Evolutionary conservation across 805 yeast genomes (phyloP), one percentile per base, ranked within the genome.

Genomic region (Pichia rugopelliculosa): DNA sequence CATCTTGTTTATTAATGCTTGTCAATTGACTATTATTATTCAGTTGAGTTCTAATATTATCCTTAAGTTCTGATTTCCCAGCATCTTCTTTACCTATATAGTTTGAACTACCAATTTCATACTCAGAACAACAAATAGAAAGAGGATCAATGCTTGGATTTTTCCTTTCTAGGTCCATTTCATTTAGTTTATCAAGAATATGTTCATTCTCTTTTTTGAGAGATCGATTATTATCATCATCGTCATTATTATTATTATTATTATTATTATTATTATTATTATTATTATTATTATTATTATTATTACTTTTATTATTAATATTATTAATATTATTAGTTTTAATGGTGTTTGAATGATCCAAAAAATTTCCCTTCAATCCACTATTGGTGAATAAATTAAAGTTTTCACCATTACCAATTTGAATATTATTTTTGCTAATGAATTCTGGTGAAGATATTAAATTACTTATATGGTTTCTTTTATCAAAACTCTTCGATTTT

Each of bases 401-500:
- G 4, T 9, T 41, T 5, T 21, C 20, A 24, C 20, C 25, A 2
- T 37, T 20, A 12, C 12, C 23, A 17, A 22, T 10, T 6, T 41
- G n/a, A n/a, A 4, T 20, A n/a, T 25, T 22, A 34, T 42, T 18
- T n/a, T 25, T 46, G 3, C 30, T 7, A 11, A 27, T 4, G 38
- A 42, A 38, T 3, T 39, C 42, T 3, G 46, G 43, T 4, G 46
- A 42, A 15, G 42, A 21, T 4, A 42, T 37, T 8, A 47, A 22
- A 12, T 4, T 26, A 34, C 43, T 39, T 2, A 42, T 15, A 25
- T 39, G 39, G 20, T 36, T 47, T 18, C 38, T 41, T 13, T 53
- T 57, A 27, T 55, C 59, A 45, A 56, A 48, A 44, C 63, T 61
- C 44, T 46, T 53, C 23, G 63, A 57, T 41, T 53, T 62, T 30